These are phyloP conservation scores for Globisporangium radiosum DNA, from an alignment of 352 stramenopile species.

Conservation along the genomic window DNA sequence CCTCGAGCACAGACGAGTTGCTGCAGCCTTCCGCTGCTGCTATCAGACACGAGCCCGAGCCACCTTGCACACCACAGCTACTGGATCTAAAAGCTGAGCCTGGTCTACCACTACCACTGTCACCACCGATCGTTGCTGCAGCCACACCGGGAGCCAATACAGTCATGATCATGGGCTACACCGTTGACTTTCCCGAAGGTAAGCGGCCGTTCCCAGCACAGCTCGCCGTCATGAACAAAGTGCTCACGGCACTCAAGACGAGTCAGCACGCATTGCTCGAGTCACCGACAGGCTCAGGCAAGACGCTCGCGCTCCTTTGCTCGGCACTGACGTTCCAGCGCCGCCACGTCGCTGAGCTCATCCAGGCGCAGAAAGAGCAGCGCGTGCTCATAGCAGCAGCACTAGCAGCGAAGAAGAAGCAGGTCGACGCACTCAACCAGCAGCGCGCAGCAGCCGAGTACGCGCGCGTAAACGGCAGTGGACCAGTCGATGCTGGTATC, in stretches of 20 bases:
- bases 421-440: constrained; percentile 7
- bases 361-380: constrained; percentile 18
- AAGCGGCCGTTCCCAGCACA: constrained; percentile 84
- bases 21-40: no score
- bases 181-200: constrained; percentile 64
- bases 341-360: constrained; percentile 39
- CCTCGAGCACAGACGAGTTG: no score
- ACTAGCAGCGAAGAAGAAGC: constrained; percentile 4
- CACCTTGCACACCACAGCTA: not conserved
- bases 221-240: constrained; percentile 84
- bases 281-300: constrained; percentile 78
- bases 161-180: constrained; percentile 84
- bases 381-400: constrained; percentile 6
- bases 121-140: no score
- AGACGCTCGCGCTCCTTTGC: constrained; percentile 82
- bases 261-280: constrained; percentile 79
- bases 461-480: not conserved
- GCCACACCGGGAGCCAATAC: constrained; percentile 4
- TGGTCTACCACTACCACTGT: not conserved
- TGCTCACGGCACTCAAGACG: constrained; percentile 73
- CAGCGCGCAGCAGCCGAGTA: constrained; percentile 5
- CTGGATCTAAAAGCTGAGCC: not conserved
- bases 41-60: not conserved
- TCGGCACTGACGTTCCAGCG: constrained; percentile 76
- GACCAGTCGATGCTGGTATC: no score